These are phyloP conservation scores for Caryopteris hybrid DNA, from an alignment of 305 asterid genomes.

Conservation along the genomic window DNA sequence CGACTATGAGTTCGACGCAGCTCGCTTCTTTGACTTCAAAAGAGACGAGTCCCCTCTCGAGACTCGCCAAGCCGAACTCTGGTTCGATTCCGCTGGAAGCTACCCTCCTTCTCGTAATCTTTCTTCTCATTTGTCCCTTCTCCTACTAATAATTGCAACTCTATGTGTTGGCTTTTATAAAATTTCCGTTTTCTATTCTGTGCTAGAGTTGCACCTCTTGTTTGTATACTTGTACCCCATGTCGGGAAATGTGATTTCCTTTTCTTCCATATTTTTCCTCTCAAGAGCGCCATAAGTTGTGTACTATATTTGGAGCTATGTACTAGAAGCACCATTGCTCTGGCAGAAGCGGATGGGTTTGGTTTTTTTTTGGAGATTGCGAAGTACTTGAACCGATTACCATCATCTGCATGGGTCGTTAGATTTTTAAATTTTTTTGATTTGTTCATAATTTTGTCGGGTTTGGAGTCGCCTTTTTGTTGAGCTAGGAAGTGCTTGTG, in stretches of 20 bases:
- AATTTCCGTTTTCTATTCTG: not conserved
- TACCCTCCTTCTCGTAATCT: constrained; percentile 91
- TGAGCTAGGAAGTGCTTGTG: not conserved
- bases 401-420: constrained; percentile 11
- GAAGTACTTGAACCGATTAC: not conserved
- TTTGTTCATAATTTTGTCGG: not conserved
- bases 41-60: constrained; percentile 53
- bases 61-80: constrained; percentile 58
- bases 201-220: constrained; percentile 4
- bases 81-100: constrained; percentile 79
- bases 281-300: not conserved
- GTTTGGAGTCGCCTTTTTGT: not conserved
- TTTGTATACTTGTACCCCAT: not conserved
- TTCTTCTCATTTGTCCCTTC: not conserved
- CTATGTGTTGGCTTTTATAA: not conserved
- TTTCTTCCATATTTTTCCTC: not conserved
- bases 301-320: constrained; percentile 17
- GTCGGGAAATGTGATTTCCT: not conserved
- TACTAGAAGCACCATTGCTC: not conserved
- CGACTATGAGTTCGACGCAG: constrained; percentile 92
- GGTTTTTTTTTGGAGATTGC: not conserved
- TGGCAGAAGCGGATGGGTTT: not conserved
- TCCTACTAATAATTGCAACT: not conserved
- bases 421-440: not conserved
- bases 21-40: constrained; percentile 66